phyloP scores from a whole-genome alignment of 352 stramenopile species.

The Phytophthora melonis region DNA sequence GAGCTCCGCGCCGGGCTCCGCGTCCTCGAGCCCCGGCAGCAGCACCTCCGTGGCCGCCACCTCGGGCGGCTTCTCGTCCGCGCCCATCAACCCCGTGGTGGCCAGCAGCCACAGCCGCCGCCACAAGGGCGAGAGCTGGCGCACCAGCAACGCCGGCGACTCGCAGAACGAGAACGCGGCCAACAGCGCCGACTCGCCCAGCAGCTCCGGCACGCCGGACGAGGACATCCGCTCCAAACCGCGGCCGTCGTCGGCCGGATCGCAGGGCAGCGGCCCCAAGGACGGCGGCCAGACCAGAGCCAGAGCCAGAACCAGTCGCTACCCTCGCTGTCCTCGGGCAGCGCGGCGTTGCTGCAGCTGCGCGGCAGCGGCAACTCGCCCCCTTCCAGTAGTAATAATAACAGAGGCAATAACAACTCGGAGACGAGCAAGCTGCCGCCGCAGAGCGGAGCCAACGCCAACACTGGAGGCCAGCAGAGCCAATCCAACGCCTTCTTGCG shows the following conservation, averaged over 20 bases:
- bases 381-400: neutral
- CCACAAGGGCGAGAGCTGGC: slow-evolving; percentile 32
- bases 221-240: slow-evolving; percentile 39
- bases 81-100: slow-evolving; percentile 46
- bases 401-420: slow-evolving; percentile 5
- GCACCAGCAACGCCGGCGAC: slow-evolving; percentile 5
- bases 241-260: slow-evolving; percentile 10
- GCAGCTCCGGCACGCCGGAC: slow-evolving; percentile 37
- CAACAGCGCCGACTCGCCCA: slow-evolving; percentile 18
- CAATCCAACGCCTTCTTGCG: neutral
- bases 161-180: slow-evolving; percentile 19
- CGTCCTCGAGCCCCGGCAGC: slow-evolving; percentile 1
- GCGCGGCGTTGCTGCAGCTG: slow-evolving; percentile 46
- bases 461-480: neutral
- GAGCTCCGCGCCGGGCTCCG: neutral
- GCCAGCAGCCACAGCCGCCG: slow-evolving; percentile 36
- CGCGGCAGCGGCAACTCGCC: neutral
- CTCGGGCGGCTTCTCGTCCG: slow-evolving; percentile 51
- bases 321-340: slow-evolving; percentile 57
- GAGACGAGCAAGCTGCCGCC: neutral
- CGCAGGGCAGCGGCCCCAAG: slow-evolving; percentile 16
- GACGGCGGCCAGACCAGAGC: neutral
- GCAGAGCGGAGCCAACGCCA: slow-evolving; percentile 1
- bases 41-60: slow-evolving; percentile 6
- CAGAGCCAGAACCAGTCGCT: slow-evolving; percentile 27